phyloP scores from a whole-genome alignment of 1,284 basidiomycete genomes.

The Apiotrichum mycotoxinovorans region DNA sequence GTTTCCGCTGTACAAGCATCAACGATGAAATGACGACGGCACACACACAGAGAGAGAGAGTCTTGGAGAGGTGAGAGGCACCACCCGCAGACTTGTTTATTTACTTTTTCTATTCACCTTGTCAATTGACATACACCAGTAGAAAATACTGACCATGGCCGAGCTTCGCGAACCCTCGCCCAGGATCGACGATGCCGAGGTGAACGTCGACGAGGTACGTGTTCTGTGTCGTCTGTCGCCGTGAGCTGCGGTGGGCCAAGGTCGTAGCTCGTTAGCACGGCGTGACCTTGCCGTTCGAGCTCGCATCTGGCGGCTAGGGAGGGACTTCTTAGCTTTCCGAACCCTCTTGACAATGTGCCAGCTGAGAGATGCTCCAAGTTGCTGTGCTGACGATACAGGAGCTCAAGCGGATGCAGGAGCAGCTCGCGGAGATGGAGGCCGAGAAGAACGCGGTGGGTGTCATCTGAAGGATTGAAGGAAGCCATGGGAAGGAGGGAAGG shows the following conservation, averaged over 20 bases:
- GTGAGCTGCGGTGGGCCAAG: neutral
- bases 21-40: too few relatives aligned
- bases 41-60: too few relatives aligned
- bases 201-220: conserved; percentile 44
- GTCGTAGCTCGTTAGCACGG: too few relatives aligned
- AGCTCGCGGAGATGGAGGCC: conserved; percentile 82
- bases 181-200: conserved; percentile 36
- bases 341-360: neutral
- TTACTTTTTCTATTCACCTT: too few relatives aligned
- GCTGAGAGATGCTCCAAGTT: neutral
- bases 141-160: conserved; percentile 24
- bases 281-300: too few relatives aligned
- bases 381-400: conserved; percentile 40
- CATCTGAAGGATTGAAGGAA: too few relatives aligned
- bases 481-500: conserved; percentile 43
- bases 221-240: neutral
- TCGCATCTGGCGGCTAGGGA: too few relatives aligned
- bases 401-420: conserved; percentile 74
- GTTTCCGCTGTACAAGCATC: neutral
- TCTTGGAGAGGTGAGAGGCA: too few relatives aligned
- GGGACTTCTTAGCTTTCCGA: neutral
- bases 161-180: conserved; percentile 40
- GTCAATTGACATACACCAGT: too few relatives aligned
- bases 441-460: conserved; percentile 63
- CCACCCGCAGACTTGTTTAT: neutral